phyloP scores from a whole-genome alignment of 208 protist genomes.

The Novymonas esmeraldas region DNA sequence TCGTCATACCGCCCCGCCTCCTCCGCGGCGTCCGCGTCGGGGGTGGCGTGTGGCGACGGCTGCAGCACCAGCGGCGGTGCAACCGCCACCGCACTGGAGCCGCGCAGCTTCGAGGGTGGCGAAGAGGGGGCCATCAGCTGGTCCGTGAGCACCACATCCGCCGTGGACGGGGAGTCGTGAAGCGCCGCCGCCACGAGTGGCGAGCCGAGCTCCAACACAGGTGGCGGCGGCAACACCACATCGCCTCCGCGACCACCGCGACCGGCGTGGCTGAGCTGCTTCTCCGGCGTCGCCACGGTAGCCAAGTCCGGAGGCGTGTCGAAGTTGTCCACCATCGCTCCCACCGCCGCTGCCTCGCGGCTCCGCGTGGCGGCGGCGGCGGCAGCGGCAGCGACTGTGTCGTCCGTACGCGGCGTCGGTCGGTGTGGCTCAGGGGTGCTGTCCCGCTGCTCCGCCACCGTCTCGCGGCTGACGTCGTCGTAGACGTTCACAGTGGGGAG shows the following conservation, averaged over 20 bases:
- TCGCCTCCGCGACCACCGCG: background rate
- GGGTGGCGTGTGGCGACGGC: too few relatives aligned
- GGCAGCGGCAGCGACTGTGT: background rate
- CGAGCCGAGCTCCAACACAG: background rate
- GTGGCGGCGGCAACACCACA: background rate
- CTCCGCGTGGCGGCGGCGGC: background rate
- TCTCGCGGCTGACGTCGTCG: background rate
- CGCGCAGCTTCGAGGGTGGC: background rate
- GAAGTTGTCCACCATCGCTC: background rate
- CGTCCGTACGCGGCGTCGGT: background rate
- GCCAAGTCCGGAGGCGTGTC: conserved; percentile 2
- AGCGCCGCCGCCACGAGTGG: background rate
- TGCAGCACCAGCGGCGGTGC: background rate
- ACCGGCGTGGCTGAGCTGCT: conserved; percentile 9
- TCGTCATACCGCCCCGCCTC: background rate
- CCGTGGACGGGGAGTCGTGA: background rate
- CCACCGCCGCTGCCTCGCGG: background rate
- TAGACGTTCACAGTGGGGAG: background rate
- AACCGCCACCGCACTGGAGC: background rate
- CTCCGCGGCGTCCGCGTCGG: background rate
- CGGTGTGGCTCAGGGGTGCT: background rate
- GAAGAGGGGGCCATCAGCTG: conserved; percentile 10
- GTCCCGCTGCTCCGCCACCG: background rate
- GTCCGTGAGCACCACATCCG: conserved; percentile 20
- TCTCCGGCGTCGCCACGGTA: conserved; percentile 25